Conservation (phyloP, 176 grass and related monocot genomes). For the Urochloa ruziziensis region DNA sequence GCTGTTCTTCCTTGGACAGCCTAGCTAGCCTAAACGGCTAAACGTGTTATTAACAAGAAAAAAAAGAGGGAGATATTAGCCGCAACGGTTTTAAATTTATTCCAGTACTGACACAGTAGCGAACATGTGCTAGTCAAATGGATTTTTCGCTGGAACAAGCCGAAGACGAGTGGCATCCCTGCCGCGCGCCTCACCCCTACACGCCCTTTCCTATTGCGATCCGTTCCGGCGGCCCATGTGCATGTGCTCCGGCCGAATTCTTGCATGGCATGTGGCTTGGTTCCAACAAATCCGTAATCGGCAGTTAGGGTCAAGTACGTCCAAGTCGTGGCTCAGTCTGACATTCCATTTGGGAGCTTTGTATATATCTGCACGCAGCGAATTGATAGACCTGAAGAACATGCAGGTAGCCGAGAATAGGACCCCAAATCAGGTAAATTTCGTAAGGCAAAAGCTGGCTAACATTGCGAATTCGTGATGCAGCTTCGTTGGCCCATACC, state of each 20-base stretch:
- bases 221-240: neutral
- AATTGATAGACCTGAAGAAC: conserved; percentile 4
- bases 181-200: neutral
- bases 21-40: no score
- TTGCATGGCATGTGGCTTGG: conserved; percentile 13
- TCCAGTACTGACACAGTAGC: neutral
- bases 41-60: neutral
- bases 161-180: neutral
- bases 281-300: conserved; percentile 3
- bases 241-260: conserved; percentile 34
- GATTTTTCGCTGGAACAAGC: conserved; percentile 12
- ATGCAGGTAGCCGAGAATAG: conserved; percentile 7
- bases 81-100: neutral
- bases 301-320: conserved; percentile 12
- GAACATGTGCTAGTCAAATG: conserved; percentile 32
- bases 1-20: neutral
- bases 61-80: neutral
- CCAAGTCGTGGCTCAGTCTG: neutral
- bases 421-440: neutral
- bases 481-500: neutral
- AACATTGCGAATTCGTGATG: neutral
- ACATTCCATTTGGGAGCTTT: conserved; percentile 5
- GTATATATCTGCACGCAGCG: neutral
- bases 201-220: neutral
- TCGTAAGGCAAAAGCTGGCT: neutral